Evolutionary conservation across 345 rosid species (phyloP), one percentile per base, ranked within the genome.

Genomic region (Tarenaya hassleriana): DNA sequence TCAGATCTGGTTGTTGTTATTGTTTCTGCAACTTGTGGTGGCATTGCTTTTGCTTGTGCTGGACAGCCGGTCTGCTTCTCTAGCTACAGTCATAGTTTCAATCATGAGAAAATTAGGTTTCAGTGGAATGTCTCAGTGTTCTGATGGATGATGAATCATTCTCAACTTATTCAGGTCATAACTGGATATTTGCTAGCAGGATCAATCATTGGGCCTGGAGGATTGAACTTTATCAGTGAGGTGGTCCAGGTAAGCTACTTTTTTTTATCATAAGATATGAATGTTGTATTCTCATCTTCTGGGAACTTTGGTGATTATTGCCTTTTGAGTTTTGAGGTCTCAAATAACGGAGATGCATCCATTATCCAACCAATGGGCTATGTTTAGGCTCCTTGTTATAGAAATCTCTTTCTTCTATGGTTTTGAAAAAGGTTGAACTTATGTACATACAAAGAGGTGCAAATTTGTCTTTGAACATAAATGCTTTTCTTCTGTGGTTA

Each of bases 1-100:
- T 91, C 98, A 44, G 96, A 87, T 79, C 71, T 84, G 74, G 98
- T 87, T 7, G 88, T 91, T 58, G 90, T 84, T 79, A 91, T 87
- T 64, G 96, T 91, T 63, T 91, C 96, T 66, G 98, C 96, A 57
- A 83, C 96, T 70, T 91, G 95, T 69, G 98, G 96, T 72, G 98
- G 98, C 56, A 84, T 91, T 60, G 98, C 96, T 39, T 91, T 91
- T 75, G 98, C 96, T 52, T 91, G 92, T 72, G 95, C 95, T 77
- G 96, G 98, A 62, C 98, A 87, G 70, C 95, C 95, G 80, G 98
- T 91, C 49, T 67, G 89, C 16, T 50, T 63, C 27, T 50, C 29
- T 5, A 33, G 8, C 56, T 33, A 47, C 56, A 24, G 2, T 12
- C 46, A 29, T 37, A 37, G 21, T 41, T 60, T 47, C 15, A 45